Percentiles rank a stretch among this genome's conserved stretches.
phyloP scores from a whole-genome alignment of 2,329 filamentous ascomycete genomes.

The Aspergillus glaucus region DNA sequence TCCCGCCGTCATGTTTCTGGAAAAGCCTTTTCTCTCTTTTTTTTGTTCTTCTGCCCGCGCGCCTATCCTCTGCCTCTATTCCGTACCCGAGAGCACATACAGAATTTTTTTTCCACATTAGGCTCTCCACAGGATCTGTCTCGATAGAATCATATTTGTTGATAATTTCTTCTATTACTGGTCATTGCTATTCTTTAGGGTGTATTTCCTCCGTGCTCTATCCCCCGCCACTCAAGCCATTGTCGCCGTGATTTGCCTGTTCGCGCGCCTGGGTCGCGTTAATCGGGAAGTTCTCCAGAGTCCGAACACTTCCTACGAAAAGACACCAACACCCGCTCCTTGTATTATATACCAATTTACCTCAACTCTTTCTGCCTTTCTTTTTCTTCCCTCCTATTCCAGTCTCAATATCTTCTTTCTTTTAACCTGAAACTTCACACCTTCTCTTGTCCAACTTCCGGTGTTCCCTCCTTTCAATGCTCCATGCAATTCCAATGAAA shows the following conservation, averaged over 20 bases:
- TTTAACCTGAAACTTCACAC: not conserved
- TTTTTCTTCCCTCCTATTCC: constrained; percentile 1
- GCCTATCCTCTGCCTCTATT: too few relatives aligned
- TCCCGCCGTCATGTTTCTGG: too few relatives aligned
- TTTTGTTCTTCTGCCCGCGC: too few relatives aligned
- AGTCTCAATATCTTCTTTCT: not conserved
- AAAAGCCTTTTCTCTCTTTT: too few relatives aligned
- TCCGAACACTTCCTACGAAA: too few relatives aligned
- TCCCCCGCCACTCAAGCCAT: constrained; percentile 3
- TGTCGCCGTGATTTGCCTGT: constrained; percentile 2
- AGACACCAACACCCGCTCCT: not conserved
- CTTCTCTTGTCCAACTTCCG: not conserved
- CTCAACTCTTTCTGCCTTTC: not conserved
- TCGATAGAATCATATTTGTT: too few relatives aligned
- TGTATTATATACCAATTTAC: not conserved
- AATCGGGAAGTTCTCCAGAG: not conserved
- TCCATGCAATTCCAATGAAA: not conserved
- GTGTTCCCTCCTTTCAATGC: not conserved
- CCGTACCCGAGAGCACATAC: too few relatives aligned
- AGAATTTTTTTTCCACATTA: too few relatives aligned
- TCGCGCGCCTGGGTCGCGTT: constrained; percentile 13
- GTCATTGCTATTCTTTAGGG: too few relatives aligned
- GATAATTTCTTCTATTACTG: too few relatives aligned
- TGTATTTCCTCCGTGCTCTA: not conserved
- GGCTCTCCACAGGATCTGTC: too few relatives aligned